These are phyloP conservation scores for Circinella umbellata DNA, from an alignment of 371 early-diverging fungal species.

Conservation along the genomic window DNA sequence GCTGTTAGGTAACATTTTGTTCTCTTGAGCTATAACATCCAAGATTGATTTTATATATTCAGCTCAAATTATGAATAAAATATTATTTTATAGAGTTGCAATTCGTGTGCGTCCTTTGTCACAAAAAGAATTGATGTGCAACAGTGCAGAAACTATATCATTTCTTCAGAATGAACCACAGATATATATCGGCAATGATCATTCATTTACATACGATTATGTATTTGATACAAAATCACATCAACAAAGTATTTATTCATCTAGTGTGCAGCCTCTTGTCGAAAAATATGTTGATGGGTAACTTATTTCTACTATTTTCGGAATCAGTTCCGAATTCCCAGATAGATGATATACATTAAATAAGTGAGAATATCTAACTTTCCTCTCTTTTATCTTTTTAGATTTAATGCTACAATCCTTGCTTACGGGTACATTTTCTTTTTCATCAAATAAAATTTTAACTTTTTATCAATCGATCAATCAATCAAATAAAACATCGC, in stretches of 20 bases:
- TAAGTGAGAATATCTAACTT: background rate
- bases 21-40: background rate
- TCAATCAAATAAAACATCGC: no score
- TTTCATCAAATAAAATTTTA: no score
- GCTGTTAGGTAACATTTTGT: slow-evolving; percentile 11
- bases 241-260: slow-evolving; percentile 76
- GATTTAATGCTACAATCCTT: slow-evolving; percentile 33
- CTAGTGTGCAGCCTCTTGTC: slow-evolving; percentile 74
- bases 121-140: slow-evolving; percentile 74
- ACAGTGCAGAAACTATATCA: slow-evolving; percentile 71
- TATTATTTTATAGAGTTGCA: slow-evolving; percentile 9
- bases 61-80: no score
- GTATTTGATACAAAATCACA: slow-evolving; percentile 74
- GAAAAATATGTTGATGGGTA: slow-evolving; percentile 91
- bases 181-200: slow-evolving; percentile 67
- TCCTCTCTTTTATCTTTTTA: background rate
- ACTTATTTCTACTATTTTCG: slow-evolving; percentile 8
- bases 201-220: slow-evolving; percentile 86
- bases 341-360: background rate
- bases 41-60: background rate
- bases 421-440: slow-evolving; percentile 25
- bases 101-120: slow-evolving; percentile 71
- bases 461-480: no score
- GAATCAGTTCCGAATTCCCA: slow-evolving; percentile 8
- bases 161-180: slow-evolving; percentile 66